Base-by-base conservation (phyloP, 495 filamentous ascomycete species). In the Lindgomyces ingoldianus region DNA sequence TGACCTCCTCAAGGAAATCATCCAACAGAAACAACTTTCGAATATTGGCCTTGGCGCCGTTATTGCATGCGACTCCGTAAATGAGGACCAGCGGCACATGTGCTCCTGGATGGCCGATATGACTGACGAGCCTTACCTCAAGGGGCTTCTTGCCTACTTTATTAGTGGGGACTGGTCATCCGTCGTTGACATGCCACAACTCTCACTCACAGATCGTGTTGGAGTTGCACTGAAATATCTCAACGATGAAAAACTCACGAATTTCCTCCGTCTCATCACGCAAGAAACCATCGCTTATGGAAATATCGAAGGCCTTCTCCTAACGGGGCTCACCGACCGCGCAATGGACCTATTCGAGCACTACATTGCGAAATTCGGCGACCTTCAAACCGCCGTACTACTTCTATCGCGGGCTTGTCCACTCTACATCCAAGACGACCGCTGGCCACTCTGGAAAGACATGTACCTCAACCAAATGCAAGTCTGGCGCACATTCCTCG, bases 131-230 rank as follows among this genome's bases (percentile, higher is more conserved):
- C 91, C 92, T 0, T 97, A 96, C 70, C 83, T 94, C 10, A 86
- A 92, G 52, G 92, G 93, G 0, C 88, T 98, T 56, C 89, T 96
- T n/a, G 87, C 90, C n/a, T 86, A 91, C 54, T 91, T 97, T 52
- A 87, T 90, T 51, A 91, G 89, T 22, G 91, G 91, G 8, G 84
- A 95, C 72, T 98, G 94, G 94, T 79, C 84, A 26, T 84, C 84
- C 11, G 91, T 98, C 21, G 84, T 90, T 57, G 83, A 90, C 52
- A 92, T 97, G 72, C 79, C 81, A 3, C 91, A 91, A 29, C 82
- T 98, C 0, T 91, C 94, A 0, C 81, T 98, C 14, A 84, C 84
- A 44, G 91, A 96, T 65, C 90, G 95, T 12, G 81, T 95, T 39
- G 90, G 88, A 26, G 87, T 97, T 10, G 94, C 95, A 0, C 77